Conservation (phyloP, 2,329 filamentous ascomycete genomes). For the Penicillium paneum region DNA sequence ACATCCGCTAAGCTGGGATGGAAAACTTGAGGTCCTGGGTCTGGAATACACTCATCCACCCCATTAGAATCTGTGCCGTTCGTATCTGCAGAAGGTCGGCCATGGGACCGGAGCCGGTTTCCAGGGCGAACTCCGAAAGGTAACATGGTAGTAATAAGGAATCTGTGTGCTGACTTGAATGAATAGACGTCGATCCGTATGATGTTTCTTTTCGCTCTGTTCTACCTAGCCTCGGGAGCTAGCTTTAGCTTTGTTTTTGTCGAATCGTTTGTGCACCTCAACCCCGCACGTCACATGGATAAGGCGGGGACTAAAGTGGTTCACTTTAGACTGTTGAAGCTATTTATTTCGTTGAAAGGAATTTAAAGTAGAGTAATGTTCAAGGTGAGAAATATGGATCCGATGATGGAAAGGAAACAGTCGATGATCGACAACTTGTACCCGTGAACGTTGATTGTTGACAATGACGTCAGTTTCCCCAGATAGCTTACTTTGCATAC, state of each 20-base stretch:
- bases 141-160: background rate
- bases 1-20: constrained; percentile 34
- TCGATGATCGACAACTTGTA: background rate
- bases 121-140: constrained; percentile 1
- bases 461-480: constrained; percentile 2
- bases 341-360: background rate
- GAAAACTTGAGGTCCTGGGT: constrained; percentile 8
- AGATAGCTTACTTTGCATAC: background rate
- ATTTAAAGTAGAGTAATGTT: background rate
- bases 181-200: background rate
- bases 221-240: background rate
- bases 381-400: background rate
- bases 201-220: background rate
- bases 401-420: background rate
- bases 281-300: background rate
- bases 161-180: background rate
- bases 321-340: background rate
- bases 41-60: background rate
- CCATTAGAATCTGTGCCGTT: background rate
- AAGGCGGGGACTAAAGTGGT: too few relatives aligned
- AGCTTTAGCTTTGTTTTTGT: background rate
- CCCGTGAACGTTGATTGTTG: background rate
- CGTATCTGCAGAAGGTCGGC: background rate
- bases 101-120: background rate
- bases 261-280: background rate